Evolutionary conservation across 106 monocot genomes (phyloP), one percentile per base, ranked within the genome.

Genomic region (Dendrobium catenatum): DNA sequence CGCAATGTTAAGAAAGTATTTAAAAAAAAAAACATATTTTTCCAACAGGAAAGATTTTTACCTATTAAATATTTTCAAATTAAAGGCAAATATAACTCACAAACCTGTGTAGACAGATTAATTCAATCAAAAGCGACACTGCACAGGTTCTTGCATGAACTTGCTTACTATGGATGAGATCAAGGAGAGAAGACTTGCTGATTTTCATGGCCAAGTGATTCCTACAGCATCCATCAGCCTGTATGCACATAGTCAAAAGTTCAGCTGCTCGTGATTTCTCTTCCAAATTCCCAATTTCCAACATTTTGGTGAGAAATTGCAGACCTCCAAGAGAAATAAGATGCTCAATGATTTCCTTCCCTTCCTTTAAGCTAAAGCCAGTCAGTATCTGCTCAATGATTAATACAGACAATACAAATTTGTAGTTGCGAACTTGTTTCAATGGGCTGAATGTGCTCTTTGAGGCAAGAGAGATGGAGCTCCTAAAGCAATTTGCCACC

Each of bases 251-350:
- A 9, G 83, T 72, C 68, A 90, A 27, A 59, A 80, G 79, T 19
- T 26, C 67, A 11, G 73, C 78, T 2, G 82, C 79, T 9, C 43
- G 81, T 20, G 48, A 55, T 79, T 81, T 85, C 54, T 83, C 87
- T 47, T 85, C 79, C 33, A 78, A 42, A 15, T 74, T 75, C 54
- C 85, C 88, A 47, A 77, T n/a, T 73, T 86, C 84, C 54, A 90
- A 73, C 54, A 76, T 72, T 9, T 13, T 43, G 47, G 77, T 46
- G 40, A 90, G 82, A 84, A 88, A 90, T 37, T 80, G 75, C 64
- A 88, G 40, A 19, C 83, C 90, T 42, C 90, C 90, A 61, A 88
- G 64, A 79, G 87, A 81, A 54, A 90, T 81, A 55, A 90, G 85
- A 68, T 78, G 78, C 46, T 79, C 81, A 4, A 81, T 79, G 77